Conservation (phyloP, 331 rosid species). For the Dryas integrifolia region DNA sequence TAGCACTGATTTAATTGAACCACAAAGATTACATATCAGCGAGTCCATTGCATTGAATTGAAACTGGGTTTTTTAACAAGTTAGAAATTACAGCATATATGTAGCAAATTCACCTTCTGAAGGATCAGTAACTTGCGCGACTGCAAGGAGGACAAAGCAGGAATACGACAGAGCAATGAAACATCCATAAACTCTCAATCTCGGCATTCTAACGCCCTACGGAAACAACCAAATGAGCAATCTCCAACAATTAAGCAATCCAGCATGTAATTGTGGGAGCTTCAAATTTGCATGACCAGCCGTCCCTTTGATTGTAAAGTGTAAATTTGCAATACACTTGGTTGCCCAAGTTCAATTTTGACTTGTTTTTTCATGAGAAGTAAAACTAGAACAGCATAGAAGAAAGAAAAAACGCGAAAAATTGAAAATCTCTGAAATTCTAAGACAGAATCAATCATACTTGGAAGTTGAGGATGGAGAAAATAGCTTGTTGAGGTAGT, state of each 20-base stretch:
- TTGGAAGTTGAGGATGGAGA: too few relatives aligned
- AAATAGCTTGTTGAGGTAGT: too few relatives aligned
- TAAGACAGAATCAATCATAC: not conserved
- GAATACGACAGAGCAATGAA: conserved; percentile 36
- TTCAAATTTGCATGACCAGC: not conserved
- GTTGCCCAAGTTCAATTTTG: too few relatives aligned
- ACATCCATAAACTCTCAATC: conserved; percentile 40
- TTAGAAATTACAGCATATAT: not conserved
- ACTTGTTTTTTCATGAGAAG: too few relatives aligned
- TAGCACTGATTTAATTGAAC: too few relatives aligned
- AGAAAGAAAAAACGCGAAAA: not conserved
- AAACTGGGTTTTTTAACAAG: not conserved
- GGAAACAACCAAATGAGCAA: conserved; percentile 15
- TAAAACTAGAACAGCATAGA: not conserved
- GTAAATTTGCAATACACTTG: too few relatives aligned
- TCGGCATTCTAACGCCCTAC: conserved; percentile 44
- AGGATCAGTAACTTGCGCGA: conserved; percentile 48
- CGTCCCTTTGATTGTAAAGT: too few relatives aligned
- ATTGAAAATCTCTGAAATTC: not conserved
- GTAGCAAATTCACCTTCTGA: conserved; percentile 49
- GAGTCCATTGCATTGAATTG: not conserved
- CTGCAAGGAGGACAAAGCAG: conserved; percentile 31
- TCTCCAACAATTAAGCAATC: not conserved
- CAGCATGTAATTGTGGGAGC: not conserved
- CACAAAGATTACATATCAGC: not conserved